Evolutionary conservation across 306 rosid genomes (phyloP).

Genomic region (Mimosa pudica): DNA sequence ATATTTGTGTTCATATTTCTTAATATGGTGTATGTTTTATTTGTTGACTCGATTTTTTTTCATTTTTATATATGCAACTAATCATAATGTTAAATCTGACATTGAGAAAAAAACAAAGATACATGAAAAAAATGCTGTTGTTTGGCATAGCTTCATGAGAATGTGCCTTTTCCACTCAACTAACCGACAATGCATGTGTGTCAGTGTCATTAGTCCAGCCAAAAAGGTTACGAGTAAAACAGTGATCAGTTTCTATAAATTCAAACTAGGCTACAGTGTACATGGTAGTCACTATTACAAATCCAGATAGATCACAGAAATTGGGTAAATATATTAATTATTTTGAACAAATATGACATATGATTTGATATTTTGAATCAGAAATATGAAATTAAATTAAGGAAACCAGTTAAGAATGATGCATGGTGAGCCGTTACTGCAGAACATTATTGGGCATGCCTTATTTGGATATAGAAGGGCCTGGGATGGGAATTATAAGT

Average conservation of each 20-base stretch:
- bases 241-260: not conserved
- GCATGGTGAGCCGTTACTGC: too few species aligned
- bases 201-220: not conserved
- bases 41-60: not conserved
- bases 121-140: not conserved
- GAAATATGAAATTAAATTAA: too few species aligned
- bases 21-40: not conserved
- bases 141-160: not conserved
- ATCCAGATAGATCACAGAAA: too few species aligned
- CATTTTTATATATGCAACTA: not conserved
- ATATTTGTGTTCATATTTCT: not conserved
- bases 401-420: too few species aligned
- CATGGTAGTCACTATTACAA: not conserved
- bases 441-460: too few species aligned
- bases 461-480: too few species aligned
- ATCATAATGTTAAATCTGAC: not conserved
- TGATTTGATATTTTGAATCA: too few species aligned
- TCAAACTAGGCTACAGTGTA: not conserved
- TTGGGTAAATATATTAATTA: too few species aligned
- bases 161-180: not conserved
- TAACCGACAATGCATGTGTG: constrained; percentile 2
- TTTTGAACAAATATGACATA: too few species aligned
- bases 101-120: not conserved
- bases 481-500: too few species aligned
- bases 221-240: not conserved